Percentiles rank a stretch among this genome's conserved stretches.
Conservation (phyloP, 78 protist genomes). For the Emiliania huxleyi region DNA sequence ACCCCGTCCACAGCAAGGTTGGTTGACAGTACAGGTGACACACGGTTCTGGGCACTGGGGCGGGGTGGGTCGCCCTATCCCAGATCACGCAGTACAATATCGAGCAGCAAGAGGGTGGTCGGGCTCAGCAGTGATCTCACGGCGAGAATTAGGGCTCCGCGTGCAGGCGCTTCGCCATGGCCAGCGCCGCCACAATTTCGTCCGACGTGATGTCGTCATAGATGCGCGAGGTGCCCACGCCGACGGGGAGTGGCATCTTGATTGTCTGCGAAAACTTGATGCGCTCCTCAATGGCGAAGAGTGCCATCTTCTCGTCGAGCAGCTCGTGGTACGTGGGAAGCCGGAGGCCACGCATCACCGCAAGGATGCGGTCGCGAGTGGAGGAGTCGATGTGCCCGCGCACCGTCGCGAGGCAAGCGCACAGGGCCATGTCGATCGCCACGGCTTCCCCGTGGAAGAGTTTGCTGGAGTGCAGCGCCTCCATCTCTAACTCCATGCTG, state of each 20-base stretch:
- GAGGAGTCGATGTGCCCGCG: background rate
- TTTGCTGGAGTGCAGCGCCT: too few species aligned
- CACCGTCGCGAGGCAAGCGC: background rate
- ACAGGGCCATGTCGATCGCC: background rate
- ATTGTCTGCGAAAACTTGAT: background rate
- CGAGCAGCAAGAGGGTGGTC: too few species aligned
- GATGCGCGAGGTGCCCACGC: background rate
- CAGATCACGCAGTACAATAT: too few species aligned
- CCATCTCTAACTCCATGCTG: too few species aligned
- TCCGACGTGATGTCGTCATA: background rate
- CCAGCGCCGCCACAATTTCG: too few species aligned
- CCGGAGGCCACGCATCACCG: background rate
- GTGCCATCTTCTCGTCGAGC: background rate
- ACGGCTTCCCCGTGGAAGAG: background rate
- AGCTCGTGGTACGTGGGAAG: background rate
- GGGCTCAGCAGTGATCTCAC: too few species aligned
- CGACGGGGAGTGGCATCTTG: background rate
- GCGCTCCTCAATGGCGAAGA: background rate
- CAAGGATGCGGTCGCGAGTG: background rate
- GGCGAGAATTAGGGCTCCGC: too few species aligned
- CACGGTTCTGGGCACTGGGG: too few species aligned
- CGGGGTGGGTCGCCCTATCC: too few species aligned
- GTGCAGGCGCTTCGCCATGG: too few species aligned
- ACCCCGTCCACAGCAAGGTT: too few species aligned
- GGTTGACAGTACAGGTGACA: too few species aligned